Percentiles rank a stretch among this genome's conserved stretches.
These are phyloP conservation scores for Talaromyces sp. DNA, from an alignment of 2,329 filamentous ascomycete species.

Conservation along the genomic window DNA sequence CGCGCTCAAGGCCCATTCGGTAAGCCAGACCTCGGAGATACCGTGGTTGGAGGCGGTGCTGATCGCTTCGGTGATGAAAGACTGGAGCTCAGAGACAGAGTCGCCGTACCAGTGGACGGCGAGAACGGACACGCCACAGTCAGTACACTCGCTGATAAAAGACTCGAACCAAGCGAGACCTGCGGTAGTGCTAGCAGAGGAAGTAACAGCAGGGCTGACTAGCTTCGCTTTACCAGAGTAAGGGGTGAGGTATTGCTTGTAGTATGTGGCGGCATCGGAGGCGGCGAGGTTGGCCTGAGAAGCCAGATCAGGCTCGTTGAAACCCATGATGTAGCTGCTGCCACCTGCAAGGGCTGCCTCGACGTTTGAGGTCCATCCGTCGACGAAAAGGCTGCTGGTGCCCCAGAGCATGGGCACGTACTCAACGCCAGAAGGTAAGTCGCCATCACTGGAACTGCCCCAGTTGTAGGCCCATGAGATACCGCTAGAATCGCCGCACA, in stretches of 20 bases:
- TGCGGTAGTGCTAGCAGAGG: constrained; percentile 36
- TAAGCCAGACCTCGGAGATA: constrained; percentile 44
- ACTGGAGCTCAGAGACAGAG: constrained; percentile 9
- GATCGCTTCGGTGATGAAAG: constrained; percentile 33
- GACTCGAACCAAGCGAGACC: constrained; percentile 42
- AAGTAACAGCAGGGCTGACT: constrained; percentile 44
- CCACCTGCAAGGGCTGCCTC: constrained; percentile 34
- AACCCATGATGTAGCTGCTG: constrained; percentile 39
- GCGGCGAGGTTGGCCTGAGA: constrained; percentile 40
- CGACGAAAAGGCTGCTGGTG: constrained; percentile 31
- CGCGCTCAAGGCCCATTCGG: constrained; percentile 41
- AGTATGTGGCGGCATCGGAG: constrained; percentile 35
- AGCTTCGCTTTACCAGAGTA: constrained; percentile 37
- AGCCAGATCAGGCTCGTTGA: constrained; percentile 47
- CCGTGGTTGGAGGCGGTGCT: constrained; percentile 31
- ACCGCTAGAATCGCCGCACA: constrained; percentile 34
- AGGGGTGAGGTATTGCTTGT: constrained; percentile 39
- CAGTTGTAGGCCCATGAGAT: constrained; percentile 49
- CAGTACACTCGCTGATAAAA: constrained; percentile 38
- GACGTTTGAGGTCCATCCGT: constrained; percentile 35
- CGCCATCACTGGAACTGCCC: constrained; percentile 33
- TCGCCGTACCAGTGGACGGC: constrained; percentile 47
- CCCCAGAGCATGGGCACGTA: constrained; percentile 49
- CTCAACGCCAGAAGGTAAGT: constrained; percentile 34
- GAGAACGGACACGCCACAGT: constrained; percentile 40